A percentile compares a stretch with the other conserved stretches of the same genome.
Evolutionary conservation across 176 grass and related monocot genomes (phyloP).

Genomic region (Themeda triandra): DNA sequence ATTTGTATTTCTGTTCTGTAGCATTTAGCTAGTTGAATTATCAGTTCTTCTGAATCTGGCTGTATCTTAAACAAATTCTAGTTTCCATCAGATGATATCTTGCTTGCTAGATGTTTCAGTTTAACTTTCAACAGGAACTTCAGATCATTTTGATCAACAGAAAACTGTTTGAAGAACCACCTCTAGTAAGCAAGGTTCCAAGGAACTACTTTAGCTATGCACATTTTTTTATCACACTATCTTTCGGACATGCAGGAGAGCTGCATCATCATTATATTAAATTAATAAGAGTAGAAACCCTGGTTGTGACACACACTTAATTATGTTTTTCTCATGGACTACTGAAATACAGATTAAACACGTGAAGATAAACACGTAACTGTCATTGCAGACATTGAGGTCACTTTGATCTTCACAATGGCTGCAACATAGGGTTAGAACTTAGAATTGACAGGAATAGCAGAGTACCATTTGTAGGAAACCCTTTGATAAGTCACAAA

Average conservation of each 20-base stretch:
- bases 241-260: background rate
- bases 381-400: background rate
- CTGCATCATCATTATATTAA: background rate
- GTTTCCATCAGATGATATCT: background rate
- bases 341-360: background rate
- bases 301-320: background rate
- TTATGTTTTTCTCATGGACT: background rate
- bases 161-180: background rate
- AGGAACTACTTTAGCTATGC: background rate
- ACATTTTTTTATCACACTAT: no score
- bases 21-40: constrained; percentile 21
- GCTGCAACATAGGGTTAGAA: background rate
- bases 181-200: background rate
- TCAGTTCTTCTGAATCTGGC: constrained; percentile 23
- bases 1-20: constrained; percentile 3
- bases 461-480: background rate
- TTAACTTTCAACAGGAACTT: background rate
- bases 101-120: background rate
- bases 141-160: background rate
- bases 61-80: constrained; percentile 25
- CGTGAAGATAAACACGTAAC: background rate
- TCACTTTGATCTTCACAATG: background rate
- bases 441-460: background rate
- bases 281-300: background rate
- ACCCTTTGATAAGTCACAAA: background rate